A percentile compares a stretch with the other conserved stretches of the same genome.
Evolutionary conservation across 2,329 filamentous ascomycete species (phyloP).

Genomic region (Talaromyces sp.): DNA sequence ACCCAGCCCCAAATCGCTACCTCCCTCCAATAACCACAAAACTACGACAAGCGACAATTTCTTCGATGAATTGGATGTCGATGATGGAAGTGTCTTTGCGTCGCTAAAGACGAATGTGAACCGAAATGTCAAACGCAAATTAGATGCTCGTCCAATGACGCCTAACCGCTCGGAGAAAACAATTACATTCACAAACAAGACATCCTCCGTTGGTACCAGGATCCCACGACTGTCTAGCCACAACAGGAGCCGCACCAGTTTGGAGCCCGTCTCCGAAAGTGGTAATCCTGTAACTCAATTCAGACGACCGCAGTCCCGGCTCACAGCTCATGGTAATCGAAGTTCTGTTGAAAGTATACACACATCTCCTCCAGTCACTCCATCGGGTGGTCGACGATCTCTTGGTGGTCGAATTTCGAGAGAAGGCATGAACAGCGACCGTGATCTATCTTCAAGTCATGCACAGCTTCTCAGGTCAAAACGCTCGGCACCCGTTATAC

Average conservation of each 20-base stretch:
- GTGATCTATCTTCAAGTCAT: conserved; percentile 50
- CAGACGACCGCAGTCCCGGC: conserved; percentile 63
- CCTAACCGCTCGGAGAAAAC: conserved; percentile 72
- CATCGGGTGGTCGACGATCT: conserved; percentile 60
- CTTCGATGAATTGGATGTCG: conserved; percentile 80
- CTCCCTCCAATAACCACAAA: conserved; percentile 19
- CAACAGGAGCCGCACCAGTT: conserved; percentile 66
- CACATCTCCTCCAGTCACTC: conserved; percentile 52
- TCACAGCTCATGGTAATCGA: conserved; percentile 64
- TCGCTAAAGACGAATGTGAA: conserved; percentile 79
- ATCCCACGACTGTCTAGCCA: conserved; percentile 74
- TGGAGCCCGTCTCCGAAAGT: conserved; percentile 92
- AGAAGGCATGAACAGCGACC: conserved; percentile 39
- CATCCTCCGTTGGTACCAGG: conserved; percentile 58
- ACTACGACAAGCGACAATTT: conserved; percentile 65
- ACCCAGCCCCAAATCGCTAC: conserved; percentile 30
- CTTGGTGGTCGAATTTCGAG: conserved; percentile 44
- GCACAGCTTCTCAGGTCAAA: conserved; percentile 58
- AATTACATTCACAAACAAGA: conserved; percentile 85
- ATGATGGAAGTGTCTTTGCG: conserved; percentile 76
- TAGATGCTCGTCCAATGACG: conserved; percentile 60
- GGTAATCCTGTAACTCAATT: conserved; percentile 66
- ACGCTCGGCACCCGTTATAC: conserved; percentile 59
- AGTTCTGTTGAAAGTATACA: conserved; percentile 59
- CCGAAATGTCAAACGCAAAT: conserved; percentile 86